Conservation (phyloP, 306 rosid genomes). For the Betula pendula region DNA sequence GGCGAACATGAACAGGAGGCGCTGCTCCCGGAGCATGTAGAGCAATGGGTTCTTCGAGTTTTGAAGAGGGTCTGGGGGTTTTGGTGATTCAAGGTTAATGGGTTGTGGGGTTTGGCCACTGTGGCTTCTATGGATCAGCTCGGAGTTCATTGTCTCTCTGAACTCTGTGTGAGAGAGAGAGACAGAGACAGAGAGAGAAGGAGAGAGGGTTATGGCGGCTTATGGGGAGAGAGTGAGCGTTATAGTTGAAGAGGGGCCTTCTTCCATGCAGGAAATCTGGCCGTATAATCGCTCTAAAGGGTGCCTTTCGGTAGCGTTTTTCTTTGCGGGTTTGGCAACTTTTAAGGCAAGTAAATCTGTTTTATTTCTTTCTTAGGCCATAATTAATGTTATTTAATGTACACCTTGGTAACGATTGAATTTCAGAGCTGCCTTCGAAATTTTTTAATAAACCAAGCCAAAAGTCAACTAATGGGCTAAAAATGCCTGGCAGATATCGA, state of each 20-base stretch:
- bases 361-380: too few relatives aligned
- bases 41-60: conserved; percentile 20
- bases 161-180: not conserved
- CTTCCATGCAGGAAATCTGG: conserved; percentile 64
- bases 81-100: not conserved
- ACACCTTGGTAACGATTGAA: too few relatives aligned
- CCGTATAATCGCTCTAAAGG: conserved; percentile 51
- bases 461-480: not conserved
- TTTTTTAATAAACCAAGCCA: not conserved
- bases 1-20: conserved; percentile 33
- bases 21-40: conserved; percentile 31
- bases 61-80: not conserved
- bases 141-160: conserved; percentile 33
- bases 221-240: not conserved
- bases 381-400: too few relatives aligned
- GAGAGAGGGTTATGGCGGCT: not conserved
- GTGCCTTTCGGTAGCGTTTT: conserved; percentile 9
- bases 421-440: not conserved
- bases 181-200: conserved; percentile 6
- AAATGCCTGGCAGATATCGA: not conserved
- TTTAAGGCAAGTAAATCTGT: not conserved
- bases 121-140: conserved; percentile 49
- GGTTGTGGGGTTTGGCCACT: conserved; percentile 4
- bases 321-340: not conserved
- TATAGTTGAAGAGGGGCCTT: conserved; percentile 13